phyloP scores from a whole-genome alignment of 441 rosid genomes.

The Arabidopsis hybrid region DNA sequence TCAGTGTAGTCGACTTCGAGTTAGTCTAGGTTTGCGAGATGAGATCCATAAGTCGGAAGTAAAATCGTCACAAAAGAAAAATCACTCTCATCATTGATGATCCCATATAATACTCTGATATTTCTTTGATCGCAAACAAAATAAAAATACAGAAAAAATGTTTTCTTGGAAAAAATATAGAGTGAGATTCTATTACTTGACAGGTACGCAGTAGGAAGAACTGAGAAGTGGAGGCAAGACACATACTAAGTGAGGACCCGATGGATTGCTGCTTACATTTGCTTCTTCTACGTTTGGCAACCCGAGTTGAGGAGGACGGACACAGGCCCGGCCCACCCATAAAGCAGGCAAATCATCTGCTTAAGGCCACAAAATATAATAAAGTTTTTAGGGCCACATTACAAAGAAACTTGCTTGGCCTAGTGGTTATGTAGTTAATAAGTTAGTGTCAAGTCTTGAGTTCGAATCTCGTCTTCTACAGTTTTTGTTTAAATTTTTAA shows the following conservation, averaged over 20 bases:
- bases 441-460: too few relatives aligned
- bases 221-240: slow-evolving; percentile 90
- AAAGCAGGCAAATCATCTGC: too few relatives aligned
- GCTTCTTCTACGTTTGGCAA: slow-evolving; percentile 73
- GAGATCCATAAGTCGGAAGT: too few relatives aligned
- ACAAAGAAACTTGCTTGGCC: too few relatives aligned
- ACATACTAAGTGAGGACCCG: slow-evolving; percentile 91
- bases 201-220: slow-evolving; percentile 87
- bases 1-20: too few relatives aligned
- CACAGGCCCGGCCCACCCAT: too few relatives aligned
- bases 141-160: background rate
- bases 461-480: too few relatives aligned
- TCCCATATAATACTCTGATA: slow-evolving; percentile 19
- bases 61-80: background rate
- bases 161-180: background rate
- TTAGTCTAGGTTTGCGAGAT: too few relatives aligned
- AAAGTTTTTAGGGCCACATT: too few relatives aligned
- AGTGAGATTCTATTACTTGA: slow-evolving; percentile 29
- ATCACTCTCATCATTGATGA: background rate
- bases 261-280: slow-evolving; percentile 84
- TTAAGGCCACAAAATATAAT: too few relatives aligned
- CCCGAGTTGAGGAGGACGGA: slow-evolving; percentile 78
- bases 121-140: slow-evolving; percentile 10
- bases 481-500: too few relatives aligned
- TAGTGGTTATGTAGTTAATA: too few relatives aligned